Conservation (phyloP, 768 basidiomycete species). For the Pleurotus tuoliensis region DNA sequence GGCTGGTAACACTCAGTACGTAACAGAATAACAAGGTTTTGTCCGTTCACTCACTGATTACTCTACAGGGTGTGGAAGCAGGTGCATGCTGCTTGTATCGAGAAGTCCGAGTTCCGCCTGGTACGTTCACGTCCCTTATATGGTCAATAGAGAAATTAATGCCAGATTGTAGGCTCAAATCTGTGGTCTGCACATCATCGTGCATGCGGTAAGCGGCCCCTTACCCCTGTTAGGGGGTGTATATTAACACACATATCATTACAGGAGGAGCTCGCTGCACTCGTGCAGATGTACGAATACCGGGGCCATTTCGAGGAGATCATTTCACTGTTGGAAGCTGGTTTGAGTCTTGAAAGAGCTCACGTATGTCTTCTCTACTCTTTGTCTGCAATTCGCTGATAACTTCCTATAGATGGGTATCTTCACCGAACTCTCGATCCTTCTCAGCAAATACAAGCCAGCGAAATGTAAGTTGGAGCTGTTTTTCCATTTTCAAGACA, state of each 20-base stretch:
- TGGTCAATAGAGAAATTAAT: neutral
- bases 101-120: constrained; percentile 94
- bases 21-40: constrained; percentile 10
- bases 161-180: constrained; percentile 74
- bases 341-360: constrained; percentile 92
- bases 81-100: constrained; percentile 96
- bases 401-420: constrained; percentile 67
- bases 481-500: too few species aligned
- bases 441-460: constrained; percentile 94
- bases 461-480: constrained; percentile 66
- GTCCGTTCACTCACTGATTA: constrained; percentile 10
- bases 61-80: constrained; percentile 93
- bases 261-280: constrained; percentile 71
- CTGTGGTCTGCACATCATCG: constrained; percentile 96
- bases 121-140: constrained; percentile 31
- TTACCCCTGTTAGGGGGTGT: constrained; percentile 10
- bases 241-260: constrained; percentile 9
- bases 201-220: constrained; percentile 61
- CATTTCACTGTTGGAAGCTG: constrained; percentile 87
- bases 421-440: constrained; percentile 89
- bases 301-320: constrained; percentile 95
- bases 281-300: constrained; percentile 84
- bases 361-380: constrained; percentile 33
- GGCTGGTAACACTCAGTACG: constrained; percentile 96
- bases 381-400: too few species aligned